Evolutionary conservation across 2,329 filamentous ascomycete species (phyloP), one percentile per base, ranked within the genome.

Genomic region (Coniochaeta sp.): DNA sequence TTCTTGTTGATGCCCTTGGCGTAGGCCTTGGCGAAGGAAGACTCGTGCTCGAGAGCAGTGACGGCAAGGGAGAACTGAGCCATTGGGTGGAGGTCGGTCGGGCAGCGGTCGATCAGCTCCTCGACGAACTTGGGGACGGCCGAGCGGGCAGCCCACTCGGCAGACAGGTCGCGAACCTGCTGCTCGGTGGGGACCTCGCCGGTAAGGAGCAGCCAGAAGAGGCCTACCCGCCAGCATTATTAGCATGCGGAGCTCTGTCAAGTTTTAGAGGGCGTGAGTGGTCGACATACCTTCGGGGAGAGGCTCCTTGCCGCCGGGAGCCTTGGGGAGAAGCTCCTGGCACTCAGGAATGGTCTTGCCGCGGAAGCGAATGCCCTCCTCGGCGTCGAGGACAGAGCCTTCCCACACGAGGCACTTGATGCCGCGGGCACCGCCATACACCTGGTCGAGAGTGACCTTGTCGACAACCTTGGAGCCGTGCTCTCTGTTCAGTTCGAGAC

Each of bases 381-480:
- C 92, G 61, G 93, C 86, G 80, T 99, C 95, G 72, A 99, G 89
- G 71, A 99, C 95, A 72, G 95, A 99, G 71, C 93, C 89, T 82
- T 99, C 95, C 95, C 95, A 99, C 72, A 99, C 95, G 64, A 99
- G 89, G 70, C 89, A 89, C 87, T 98, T 99, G 82, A 99, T 96
- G 73, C 95, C 93, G 83, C 95, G 93, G 74, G 95, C 95, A 88
- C 95, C 95, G 77, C 95, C 95, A 78, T 98, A 99, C 75, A 96
- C 95, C 83, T 99, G 95, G 84, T 98, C 95, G 68, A 99, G 90
- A 64, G 95, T 99, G 76, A 99, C 91, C 86, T 98, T 91, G 77
- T 95, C 93, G 69, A 99, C 76, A 72, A 98, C 91, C 83, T 93
- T 98, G 84, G 84, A 90, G 76, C 95, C 95, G 77, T 96, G 87